phyloP scores from a whole-genome alignment of 208 protist species.

The Strigomonas galati region DNA sequence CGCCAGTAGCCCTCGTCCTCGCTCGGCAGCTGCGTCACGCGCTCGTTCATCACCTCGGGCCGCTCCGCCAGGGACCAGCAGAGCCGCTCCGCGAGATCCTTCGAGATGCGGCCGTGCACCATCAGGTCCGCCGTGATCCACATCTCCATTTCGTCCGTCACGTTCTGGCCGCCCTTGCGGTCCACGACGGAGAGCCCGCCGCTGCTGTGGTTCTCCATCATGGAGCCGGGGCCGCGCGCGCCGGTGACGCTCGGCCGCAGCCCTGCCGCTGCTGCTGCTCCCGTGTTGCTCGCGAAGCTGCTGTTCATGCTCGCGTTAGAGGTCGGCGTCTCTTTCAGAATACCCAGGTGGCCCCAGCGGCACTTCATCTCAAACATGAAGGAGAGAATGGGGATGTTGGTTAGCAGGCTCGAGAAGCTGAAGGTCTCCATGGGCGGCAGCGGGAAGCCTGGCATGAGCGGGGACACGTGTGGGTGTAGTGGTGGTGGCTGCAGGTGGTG shows the following conservation, averaged over 20 bases:
- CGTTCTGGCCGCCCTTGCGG: slow-evolving; percentile 27
- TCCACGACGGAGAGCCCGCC: slow-evolving; percentile 21
- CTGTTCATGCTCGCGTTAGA: slow-evolving; percentile 1
- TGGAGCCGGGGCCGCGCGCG: slow-evolving; percentile 16
- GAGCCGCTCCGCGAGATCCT: slow-evolving; percentile 57
- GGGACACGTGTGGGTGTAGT: neutral
- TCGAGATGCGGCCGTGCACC: slow-evolving; percentile 73
- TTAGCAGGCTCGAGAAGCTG: slow-evolving; percentile 82
- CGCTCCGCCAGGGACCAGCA: slow-evolving; percentile 70
- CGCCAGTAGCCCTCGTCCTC: slow-evolving; percentile 65
- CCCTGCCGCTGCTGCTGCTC: slow-evolving; percentile 19
- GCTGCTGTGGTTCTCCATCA: slow-evolving; percentile 27
- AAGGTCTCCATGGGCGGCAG: slow-evolving; percentile 83
- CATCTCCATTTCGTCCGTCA: slow-evolving; percentile 80
- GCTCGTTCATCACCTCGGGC: slow-evolving; percentile 61
- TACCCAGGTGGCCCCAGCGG: slow-evolving; percentile 63
- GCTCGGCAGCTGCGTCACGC: slow-evolving; percentile 42
- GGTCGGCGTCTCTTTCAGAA: slow-evolving; percentile 42
- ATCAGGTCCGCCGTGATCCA: slow-evolving; percentile 80
- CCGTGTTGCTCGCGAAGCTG: slow-evolving; percentile 10
- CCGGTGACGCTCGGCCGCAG: neutral
- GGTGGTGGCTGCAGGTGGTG: neutral
- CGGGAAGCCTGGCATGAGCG: slow-evolving; percentile 10
- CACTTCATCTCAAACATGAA: slow-evolving; percentile 87
- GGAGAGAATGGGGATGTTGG: slow-evolving; percentile 82